Evolutionary conservation across 257 asterid species (phyloP).

Genomic region (Nyctanthes arbortristis): DNA sequence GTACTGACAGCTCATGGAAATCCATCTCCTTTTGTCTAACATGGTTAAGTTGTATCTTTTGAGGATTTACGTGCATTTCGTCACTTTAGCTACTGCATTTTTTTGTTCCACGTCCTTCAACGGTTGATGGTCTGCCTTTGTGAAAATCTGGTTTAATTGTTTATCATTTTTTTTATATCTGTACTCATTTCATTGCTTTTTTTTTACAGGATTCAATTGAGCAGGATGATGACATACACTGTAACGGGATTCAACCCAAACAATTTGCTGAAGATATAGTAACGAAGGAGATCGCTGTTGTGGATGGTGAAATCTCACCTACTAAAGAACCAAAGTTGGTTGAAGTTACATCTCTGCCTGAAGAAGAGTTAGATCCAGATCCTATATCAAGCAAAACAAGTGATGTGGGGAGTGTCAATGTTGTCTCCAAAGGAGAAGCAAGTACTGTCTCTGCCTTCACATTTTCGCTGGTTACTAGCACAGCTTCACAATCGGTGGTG

Average conservation of each 20-base stretch:
- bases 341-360: constrained; percentile 28
- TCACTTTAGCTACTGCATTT: neutral
- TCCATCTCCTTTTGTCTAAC: constrained; percentile 3
- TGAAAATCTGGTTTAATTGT: neutral
- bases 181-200: constrained; percentile 10
- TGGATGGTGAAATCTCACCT: constrained; percentile 27
- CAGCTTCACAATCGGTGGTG: constrained; percentile 24
- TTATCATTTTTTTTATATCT: neutral
- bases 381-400: constrained; percentile 25
- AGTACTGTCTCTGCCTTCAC: constrained; percentile 18
- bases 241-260: constrained; percentile 41
- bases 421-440: constrained; percentile 28
- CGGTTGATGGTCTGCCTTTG: neutral
- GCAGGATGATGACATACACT: constrained; percentile 51
- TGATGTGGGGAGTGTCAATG: constrained; percentile 30
- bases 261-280: constrained; percentile 32
- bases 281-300: constrained; percentile 22
- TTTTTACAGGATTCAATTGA: constrained; percentile 51
- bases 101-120: neutral
- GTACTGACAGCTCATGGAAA: neutral
- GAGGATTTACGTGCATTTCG: constrained; percentile 6
- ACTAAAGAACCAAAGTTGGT: constrained; percentile 28
- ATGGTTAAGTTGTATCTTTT: neutral
- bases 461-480: constrained; percentile 27
- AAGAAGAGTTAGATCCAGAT: constrained; percentile 28